Base-by-base conservation (phyloP, 257 asterid genomes). In the Petrea volubilis region DNA sequence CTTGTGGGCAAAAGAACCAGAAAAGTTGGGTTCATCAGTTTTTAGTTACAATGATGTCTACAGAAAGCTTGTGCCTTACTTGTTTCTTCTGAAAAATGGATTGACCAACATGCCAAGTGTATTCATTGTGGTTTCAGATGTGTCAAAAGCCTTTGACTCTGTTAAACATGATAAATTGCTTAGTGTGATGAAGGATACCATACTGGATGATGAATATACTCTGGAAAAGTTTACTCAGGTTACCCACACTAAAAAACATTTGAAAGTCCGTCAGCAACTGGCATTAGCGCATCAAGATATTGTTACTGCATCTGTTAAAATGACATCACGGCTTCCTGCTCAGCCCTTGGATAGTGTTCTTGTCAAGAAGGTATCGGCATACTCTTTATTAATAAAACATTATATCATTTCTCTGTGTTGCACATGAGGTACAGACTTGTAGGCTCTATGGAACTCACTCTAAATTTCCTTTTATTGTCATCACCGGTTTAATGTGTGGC, bases 141-240 rank as follows among this genome's bases (percentile, higher is more conserved):
- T 94, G 55, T 80, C 92, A 38, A 86, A 84, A 83, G 96, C 99
- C 64, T 94, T 85, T 47, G 99, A 94, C 76, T 85, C 99, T 65
- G 61, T 94, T 50, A 70, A 88, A 60, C 99, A 91, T 46, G 76
- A 84, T 67, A 85, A 87, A 70, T 76, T 94, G 94, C 86, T 89
- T 27, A 83, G 77, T 25, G 91, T 91, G 78, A 69, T 94, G 95
- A 70, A 84, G 49, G 92, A 85, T 62, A 81, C 86, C 61, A 56
- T 88, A 60, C 44, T 73, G 20, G 84, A 84, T 28, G 81, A 83
- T 67, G 97, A 83, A 76, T 91, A 83, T 79, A 7, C 71, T 70
- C 59, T 94, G 7, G 79, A 83, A 59, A 82, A 78, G 78, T 77
- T 82, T 57, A 72, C 78, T 51, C 90, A 88, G 65, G 89, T 91